Base-by-base conservation (phyloP, 2,329 filamentous ascomycete species). In the Fusarium sp. region DNA sequence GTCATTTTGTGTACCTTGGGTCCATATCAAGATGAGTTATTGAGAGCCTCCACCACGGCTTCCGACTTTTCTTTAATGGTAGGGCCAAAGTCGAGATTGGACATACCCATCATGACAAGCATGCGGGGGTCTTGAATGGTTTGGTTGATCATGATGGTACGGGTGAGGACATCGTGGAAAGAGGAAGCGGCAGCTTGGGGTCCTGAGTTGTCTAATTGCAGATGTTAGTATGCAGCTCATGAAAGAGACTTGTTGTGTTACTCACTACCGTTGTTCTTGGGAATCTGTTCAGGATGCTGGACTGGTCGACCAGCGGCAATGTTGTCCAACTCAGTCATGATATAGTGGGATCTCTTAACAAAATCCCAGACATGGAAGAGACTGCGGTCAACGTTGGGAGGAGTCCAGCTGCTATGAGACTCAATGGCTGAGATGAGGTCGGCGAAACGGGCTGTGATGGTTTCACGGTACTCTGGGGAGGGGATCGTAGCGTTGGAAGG, bases 361-460 rank as follows among this genome's bases (percentile, higher is more conserved):
- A 83, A 84, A 67, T 83, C 80, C 79, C 79, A 83, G 32, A 81
- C 66, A 67, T 81, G 74, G 56, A 73, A 80, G 42, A 83, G 77
- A 18, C 77, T 77, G 20, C 73, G 70, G 58, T 78, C 72, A 32
- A 74, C 73, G 12, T 68, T 60, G 8, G 69, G 27, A 32, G 72
- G 71, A 14, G 64, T 73, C 75, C 77, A 79, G 21, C 66, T 49
- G 7, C 75, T 63, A 61, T 79, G 77, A 37, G 72, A 41, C 55
- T 78, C 71, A 48, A 81, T 58, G 59, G 78, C 74, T 4, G 55
- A 57, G 68, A 76, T 58, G 60, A 81, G 72, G 30, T 73, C 70
- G 20, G 57, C 59, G 54, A 81, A 69, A 21, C 64, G 69, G 30
- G 69, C 46, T 34, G 54, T 71, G 69, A 80, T 75, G 23, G 55